Evolutionary conservation across 345 rosid species (phyloP).

Genomic region (Melaleuca quinquenervia): DNA sequence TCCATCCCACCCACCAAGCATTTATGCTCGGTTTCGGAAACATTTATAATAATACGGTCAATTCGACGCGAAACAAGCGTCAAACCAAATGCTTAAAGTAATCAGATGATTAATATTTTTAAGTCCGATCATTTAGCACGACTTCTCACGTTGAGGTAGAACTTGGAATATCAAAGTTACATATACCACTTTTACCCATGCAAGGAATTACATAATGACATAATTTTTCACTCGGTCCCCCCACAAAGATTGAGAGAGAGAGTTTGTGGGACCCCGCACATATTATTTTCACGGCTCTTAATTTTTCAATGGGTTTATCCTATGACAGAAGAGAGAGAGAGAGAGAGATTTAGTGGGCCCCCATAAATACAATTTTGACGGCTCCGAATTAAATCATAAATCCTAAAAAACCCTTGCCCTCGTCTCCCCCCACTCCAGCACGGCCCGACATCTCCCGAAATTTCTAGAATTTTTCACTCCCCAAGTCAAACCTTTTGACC

Average conservation of each 20-base stretch:
- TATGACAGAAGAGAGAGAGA: no score
- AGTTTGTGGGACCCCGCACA: neutral
- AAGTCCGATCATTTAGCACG: neutral
- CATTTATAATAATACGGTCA: fast-evolving
- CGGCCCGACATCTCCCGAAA: neutral
- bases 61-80: fast-evolving
- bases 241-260: neutral
- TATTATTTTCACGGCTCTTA: neutral
- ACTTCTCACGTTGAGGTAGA: neutral
- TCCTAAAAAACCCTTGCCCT: neutral
- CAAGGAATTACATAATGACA: neutral
- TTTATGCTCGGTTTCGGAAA: fast-evolving
- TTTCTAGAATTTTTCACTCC: neutral
- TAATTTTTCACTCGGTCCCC: neutral
- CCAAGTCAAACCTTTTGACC: neutral
- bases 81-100: neutral
- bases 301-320: neutral
- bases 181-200: neutral
- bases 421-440: neutral
- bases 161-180: neutral
- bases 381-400: neutral
- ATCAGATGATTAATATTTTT: neutral
- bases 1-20: neutral
- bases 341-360: neutral
- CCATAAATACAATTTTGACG: neutral